A percentile compares a stretch with the other conserved stretches of the same genome.
phyloP scores from a whole-genome alignment of 805 yeast genomes.

The Pichia membranifaciens region DNA sequence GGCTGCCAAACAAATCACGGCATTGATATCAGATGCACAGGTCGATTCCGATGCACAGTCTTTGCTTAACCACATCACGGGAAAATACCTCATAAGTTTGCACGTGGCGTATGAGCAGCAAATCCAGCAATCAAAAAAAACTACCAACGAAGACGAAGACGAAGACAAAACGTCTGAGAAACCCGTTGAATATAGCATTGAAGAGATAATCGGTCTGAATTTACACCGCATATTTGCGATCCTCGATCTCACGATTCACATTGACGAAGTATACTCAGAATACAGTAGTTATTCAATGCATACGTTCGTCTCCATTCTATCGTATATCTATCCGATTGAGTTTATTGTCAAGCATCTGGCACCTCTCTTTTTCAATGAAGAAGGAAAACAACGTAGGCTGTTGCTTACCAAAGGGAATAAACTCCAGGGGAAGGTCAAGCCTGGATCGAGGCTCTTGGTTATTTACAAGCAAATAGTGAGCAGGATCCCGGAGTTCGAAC shows the following conservation, averaged over 20 bases:
- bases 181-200: not conserved
- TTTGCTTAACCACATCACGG: slow-evolving; percentile 1
- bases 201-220: slow-evolving; percentile 1
- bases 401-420: slow-evolving; percentile 22
- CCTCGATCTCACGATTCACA: slow-evolving; percentile 21
- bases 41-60: not conserved
- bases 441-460: slow-evolving; percentile 29
- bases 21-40: not conserved
- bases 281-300: slow-evolving; percentile 22
- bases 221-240: slow-evolving; percentile 14
- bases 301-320: slow-evolving; percentile 22
- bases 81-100: slow-evolving; percentile 1
- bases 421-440: slow-evolving; percentile 28
- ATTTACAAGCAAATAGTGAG: slow-evolving; percentile 25
- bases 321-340: slow-evolving; percentile 17
- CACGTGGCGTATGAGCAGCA: not conserved
- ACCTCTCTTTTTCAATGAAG: slow-evolving; percentile 16
- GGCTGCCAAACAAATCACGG: not conserved
- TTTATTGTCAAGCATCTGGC: slow-evolving; percentile 22
- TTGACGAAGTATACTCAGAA: slow-evolving; percentile 13
- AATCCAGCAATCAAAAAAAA: not conserved
- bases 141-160: not conserved
- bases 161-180: not conserved
- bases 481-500: slow-evolving; percentile 17
- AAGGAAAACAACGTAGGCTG: slow-evolving; percentile 15